Evolutionary conservation across 2,329 filamentous ascomycete species (phyloP).

Genomic region (Arthrobotrys entomopaga): DNA sequence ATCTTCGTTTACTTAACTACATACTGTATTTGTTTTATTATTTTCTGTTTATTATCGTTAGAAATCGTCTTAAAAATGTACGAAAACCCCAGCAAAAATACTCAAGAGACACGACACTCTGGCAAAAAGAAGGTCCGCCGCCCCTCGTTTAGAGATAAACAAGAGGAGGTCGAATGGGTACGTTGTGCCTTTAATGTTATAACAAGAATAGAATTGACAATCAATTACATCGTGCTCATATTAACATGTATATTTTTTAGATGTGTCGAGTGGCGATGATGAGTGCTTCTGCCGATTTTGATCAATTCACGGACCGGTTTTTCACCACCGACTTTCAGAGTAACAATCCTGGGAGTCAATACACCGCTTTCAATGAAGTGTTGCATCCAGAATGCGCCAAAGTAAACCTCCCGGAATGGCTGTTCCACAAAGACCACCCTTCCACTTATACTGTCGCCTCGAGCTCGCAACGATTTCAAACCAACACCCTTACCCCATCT

Average conservation of each 20-base stretch:
- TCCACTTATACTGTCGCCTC: not conserved
- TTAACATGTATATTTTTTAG: slow-evolving; percentile 13
- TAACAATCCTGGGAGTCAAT: not conserved
- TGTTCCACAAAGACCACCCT: not conserved
- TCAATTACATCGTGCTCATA: not conserved
- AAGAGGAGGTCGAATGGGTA: slow-evolving; percentile 15
- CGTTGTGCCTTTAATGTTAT: not conserved
- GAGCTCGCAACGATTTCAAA: slow-evolving; percentile 16
- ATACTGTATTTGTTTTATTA: no score
- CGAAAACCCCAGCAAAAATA: not conserved
- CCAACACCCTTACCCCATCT: not conserved
- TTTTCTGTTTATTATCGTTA: no score
- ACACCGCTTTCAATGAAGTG: slow-evolving; percentile 13
- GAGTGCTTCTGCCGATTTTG: not conserved
- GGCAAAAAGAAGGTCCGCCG: slow-evolving; percentile 1
- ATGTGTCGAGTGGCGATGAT: not conserved
- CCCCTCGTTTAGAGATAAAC: not conserved
- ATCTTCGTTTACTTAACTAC: no score
- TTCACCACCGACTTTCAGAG: not conserved
- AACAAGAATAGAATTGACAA: not conserved
- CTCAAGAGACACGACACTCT: not conserved
- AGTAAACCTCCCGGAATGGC: slow-evolving; percentile 10
- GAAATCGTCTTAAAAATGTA: slow-evolving; percentile 4
- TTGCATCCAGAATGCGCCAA: slow-evolving; percentile 22
- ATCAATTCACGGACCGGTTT: slow-evolving; percentile 8